phyloP scores from a whole-genome alignment of 1,139 yeast species.

The Waltiozyma sp. region DNA sequence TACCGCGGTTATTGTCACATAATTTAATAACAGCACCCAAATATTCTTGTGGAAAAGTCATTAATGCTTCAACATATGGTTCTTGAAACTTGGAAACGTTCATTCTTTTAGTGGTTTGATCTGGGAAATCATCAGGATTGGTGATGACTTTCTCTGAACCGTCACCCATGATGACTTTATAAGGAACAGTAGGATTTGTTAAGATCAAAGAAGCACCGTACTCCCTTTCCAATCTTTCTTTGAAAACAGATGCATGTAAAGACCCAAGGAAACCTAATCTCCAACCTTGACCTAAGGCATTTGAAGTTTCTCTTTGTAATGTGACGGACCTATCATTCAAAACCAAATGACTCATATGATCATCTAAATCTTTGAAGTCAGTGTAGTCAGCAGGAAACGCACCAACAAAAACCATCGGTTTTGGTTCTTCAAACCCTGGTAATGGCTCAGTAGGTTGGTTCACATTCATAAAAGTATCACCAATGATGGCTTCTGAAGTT shows the following conservation, averaged over 20 bases:
- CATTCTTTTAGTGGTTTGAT: conserved; percentile 28
- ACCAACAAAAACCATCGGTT: conserved; percentile 97
- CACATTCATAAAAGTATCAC: conserved; percentile 77
- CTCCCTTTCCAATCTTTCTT: conserved; percentile 83
- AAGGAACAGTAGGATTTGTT: conserved; percentile 96
- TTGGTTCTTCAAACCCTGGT: conserved; percentile 93
- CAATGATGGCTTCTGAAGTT: conserved; percentile 78
- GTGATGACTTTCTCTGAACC: conserved; percentile 60
- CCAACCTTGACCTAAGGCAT: conserved; percentile 97
- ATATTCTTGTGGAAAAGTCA: conserved; percentile 86
- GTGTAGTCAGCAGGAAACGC: conserved; percentile 96
- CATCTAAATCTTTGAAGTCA: conserved; percentile 83
- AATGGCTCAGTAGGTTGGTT: conserved; percentile 63
- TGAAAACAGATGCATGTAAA: conserved; percentile 87
- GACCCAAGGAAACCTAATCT: conserved; percentile 91
- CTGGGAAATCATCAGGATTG: conserved; percentile 92
- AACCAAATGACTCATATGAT: conserved; percentile 77
- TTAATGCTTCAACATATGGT: conserved; percentile 83
- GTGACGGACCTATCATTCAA: conserved; percentile 88
- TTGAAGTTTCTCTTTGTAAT: conserved; percentile 81
- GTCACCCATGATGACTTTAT: conserved; percentile 53
- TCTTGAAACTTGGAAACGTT: conserved; percentile 59
- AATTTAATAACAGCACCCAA: conserved; percentile 78
- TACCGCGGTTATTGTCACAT: conserved; percentile 77
- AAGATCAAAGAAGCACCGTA: conserved; percentile 88